Evolutionary conservation across 306 rosid species (phyloP).

Genomic region (Luffa acutangula): DNA sequence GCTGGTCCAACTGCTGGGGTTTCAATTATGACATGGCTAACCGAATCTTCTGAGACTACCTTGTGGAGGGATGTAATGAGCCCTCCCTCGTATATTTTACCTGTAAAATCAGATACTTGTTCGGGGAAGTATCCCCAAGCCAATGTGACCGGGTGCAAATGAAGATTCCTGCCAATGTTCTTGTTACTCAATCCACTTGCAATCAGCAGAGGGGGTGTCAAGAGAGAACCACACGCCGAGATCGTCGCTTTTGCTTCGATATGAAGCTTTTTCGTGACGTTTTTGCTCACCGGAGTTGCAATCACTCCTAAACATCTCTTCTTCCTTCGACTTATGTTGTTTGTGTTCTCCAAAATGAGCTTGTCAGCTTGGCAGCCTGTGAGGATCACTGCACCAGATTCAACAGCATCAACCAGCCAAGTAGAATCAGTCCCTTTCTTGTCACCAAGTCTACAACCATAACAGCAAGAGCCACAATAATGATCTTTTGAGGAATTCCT

Average conservation of each 20-base stretch:
- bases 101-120: conserved; percentile 27
- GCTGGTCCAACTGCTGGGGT: conserved; percentile 68
- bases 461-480: conserved; percentile 70
- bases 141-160: conserved; percentile 62
- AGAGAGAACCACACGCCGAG: conserved; percentile 70
- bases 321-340: conserved; percentile 28
- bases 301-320: conserved; percentile 58
- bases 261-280: conserved; percentile 44
- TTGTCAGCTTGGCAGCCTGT: conserved; percentile 76
- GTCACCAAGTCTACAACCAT: conserved; percentile 70
- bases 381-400: conserved; percentile 64
- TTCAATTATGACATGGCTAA: conserved; percentile 46
- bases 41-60: conserved; percentile 30
- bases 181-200: conserved; percentile 65
- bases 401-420: conserved; percentile 79
- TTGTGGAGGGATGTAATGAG: conserved; percentile 74
- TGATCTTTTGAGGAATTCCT: conserved; percentile 61
- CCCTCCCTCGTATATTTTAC: conserved; percentile 60
- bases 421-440: conserved; percentile 67
- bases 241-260: conserved; percentile 70
- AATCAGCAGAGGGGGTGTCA: conserved; percentile 67
- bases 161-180: conserved; percentile 72
- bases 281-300: conserved; percentile 36
- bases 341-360: conserved; percentile 31
- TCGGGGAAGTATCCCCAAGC: conserved; percentile 87